Base-by-base conservation (phyloP, 129 eudicot species). In the Apium graveolens region DNA sequence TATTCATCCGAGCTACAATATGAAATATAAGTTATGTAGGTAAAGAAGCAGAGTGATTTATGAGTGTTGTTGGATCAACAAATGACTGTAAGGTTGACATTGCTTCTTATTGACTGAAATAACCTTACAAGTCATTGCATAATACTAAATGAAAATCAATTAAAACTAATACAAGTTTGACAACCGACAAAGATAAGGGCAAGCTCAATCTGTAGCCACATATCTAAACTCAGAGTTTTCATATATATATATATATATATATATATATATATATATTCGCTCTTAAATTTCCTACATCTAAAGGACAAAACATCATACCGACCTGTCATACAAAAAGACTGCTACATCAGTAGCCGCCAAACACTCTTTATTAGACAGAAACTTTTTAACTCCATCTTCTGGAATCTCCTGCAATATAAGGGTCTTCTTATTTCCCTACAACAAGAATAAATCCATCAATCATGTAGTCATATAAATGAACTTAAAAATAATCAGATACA, bases 271-370 rank as follows among this genome's bases (percentile, higher is more conserved):
- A 17, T 9, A 35, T 69, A 69, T 69, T 37, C 27, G 17, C 29
- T 37, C 41, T 37, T 17, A 37, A 66, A 37, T 18, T 70, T 70
- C 6, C 74, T 70, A 37, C 10, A 69, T 63, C 70, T 11, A 12
- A 66, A 66, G 10, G 11, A 72, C 63, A 65, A 73, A 44, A 62
- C 53, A 78, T 70, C 75, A 82, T 75, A 60, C 86, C 49, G 70
- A 91, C 98, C 96, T 90, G 91, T 95, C 96, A 82, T 90, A 92
- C 74, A 90, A 89, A 82, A 95, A 95, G 76, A 86, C 82, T 66
- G 99, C 99, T 73, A 89, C 90, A 86, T 95, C 97, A 79, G 94
- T 90, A 76, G 89, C 78, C 78, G 99, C 92, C 75, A 95, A 79
- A 45, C 89, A 90, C 48, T 92, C 96, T 83, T 88, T 92, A 74